Base-by-base conservation (phyloP, 495 filamentous ascomycete genomes). In the Hyaloscypha hepaticicola region DNA sequence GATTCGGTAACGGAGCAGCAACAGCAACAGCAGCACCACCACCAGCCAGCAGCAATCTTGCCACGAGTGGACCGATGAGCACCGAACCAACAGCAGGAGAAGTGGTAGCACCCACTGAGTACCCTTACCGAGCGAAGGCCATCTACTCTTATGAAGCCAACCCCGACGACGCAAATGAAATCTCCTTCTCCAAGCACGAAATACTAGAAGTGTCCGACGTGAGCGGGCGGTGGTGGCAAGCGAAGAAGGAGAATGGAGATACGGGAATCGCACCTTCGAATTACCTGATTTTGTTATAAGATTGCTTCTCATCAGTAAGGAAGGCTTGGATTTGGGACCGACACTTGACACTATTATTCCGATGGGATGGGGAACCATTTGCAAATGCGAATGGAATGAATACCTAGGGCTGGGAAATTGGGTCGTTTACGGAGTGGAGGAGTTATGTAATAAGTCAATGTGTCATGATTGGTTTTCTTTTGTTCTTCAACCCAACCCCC, bases 111-210 rank as follows among this genome's bases (percentile, higher is more conserved):
- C 90, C 92, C 1, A 94, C 91, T 50, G 96, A 98, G 71, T 99
- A 99, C 77, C 95, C 94, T 9, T 98, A 98, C 75, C 87, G 89
- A 27, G 95, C 95, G 7, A 97, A 97, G 83, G 95, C 95, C 49
- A 99, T 99, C 73, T 99, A 98, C 79, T 93, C 89, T 67, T 99
- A 99, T 77, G 94, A 98, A 72, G 95, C 95, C 60, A 98, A 98
- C 73, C 95, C 95, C 2, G 93, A 98, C 69, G 95, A 99, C 71
- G 92, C 92, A 52, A 98, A 99, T 75, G 95, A 99, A 76, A 98
- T 99, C 66, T 93, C 90, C 68, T 99, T 99, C 82, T 82, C 86
- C 53, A 98, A 98, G 77, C 91, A 98, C 70, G 95, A 99, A 76
- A 91, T 97, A 61, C 81, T 99, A 50, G 94, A 99, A 75, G 94